Percentiles rank a stretch among this genome's conserved stretches.
Evolutionary conservation across 306 rosid genomes (phyloP).

Genomic region (Ormosia semicastrata): DNA sequence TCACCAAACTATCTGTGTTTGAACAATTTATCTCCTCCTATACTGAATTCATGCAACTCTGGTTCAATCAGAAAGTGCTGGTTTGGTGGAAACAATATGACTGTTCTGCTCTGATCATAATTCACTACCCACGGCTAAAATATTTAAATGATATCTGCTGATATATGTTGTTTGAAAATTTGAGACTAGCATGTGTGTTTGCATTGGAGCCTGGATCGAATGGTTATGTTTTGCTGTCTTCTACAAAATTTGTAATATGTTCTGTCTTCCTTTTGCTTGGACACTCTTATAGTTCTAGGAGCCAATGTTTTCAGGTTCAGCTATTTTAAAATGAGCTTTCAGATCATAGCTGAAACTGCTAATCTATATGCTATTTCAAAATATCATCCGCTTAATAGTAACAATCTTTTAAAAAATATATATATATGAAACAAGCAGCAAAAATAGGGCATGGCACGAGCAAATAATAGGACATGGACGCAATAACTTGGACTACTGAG

Average conservation of each 20-base stretch:
- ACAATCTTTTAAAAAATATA: background rate
- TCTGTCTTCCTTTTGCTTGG: background rate
- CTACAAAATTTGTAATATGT: background rate
- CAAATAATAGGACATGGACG: background rate
- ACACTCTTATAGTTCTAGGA: background rate
- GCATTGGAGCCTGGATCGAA: background rate
- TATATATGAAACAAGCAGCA: background rate
- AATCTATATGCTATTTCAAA: background rate
- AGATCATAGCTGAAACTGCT: background rate
- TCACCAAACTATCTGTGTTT: background rate
- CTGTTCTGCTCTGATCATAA: background rate
- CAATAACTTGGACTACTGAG: background rate
- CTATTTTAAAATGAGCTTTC: background rate
- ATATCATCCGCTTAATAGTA: background rate
- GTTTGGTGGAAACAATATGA: background rate
- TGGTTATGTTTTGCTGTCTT: background rate
- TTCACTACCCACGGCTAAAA: background rate
- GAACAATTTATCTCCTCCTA: background rate
- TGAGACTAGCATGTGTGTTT: background rate
- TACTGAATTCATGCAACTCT: background rate
- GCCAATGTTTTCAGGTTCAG: background rate
- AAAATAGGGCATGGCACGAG: background rate
- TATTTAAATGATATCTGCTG: background rate
- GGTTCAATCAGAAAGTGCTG: background rate
- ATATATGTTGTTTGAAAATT: background rate